phyloP scores from a whole-genome alignment of 2,329 filamentous ascomycete species.

The Dothidotthia symphoricarpi region DNA sequence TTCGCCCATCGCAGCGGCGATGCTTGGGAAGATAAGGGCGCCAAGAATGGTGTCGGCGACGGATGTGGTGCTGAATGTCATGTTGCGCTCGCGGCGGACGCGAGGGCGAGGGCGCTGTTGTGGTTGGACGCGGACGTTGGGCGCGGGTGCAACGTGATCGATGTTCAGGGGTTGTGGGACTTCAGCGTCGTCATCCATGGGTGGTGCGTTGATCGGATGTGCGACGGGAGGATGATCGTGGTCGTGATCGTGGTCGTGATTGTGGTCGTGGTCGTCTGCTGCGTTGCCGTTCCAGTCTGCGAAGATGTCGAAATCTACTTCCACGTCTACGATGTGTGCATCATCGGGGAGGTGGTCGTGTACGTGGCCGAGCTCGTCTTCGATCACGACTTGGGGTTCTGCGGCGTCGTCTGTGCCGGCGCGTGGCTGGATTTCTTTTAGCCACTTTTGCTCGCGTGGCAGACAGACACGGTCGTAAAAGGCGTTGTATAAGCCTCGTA shows the following conservation, averaged over 20 bases:
- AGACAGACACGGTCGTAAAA: conserved; percentile 61
- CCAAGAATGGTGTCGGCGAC: conserved; percentile 63
- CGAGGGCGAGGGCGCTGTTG: conserved; percentile 22
- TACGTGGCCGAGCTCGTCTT: conserved; percentile 9
- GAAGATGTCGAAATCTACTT: conserved; percentile 42
- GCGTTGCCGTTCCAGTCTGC: conserved; percentile 49
- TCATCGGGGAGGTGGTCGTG: conserved; percentile 37
- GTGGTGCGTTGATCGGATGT: conserved; percentile 36
- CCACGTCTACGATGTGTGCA: conserved; percentile 50
- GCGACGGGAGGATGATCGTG: conserved; percentile 18
- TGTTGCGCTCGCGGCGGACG: conserved; percentile 46
- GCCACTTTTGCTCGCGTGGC: conserved; percentile 59
- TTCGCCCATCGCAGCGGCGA: conserved; percentile 77
- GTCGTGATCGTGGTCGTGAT: conserved; percentile 17
- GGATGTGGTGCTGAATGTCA: conserved; percentile 54
- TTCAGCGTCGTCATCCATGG: conserved; percentile 30
- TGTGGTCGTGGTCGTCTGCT: conserved; percentile 31
- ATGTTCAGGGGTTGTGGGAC: conserved; percentile 10
- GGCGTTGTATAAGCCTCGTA: conserved; percentile 62
- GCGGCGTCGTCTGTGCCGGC: conserved; percentile 35
- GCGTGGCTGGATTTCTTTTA: conserved; percentile 61
- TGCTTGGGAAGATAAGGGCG: conserved; percentile 74
- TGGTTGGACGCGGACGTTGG: conserved; percentile 24
- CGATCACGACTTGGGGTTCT: conserved; percentile 14
- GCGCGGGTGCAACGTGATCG: conserved; percentile 28